A percentile compares a stretch with the other conserved stretches of the same genome.
Evolutionary conservation across 768 basidiomycete species (phyloP).

Genomic region (Dioszegia aurantiaca): DNA sequence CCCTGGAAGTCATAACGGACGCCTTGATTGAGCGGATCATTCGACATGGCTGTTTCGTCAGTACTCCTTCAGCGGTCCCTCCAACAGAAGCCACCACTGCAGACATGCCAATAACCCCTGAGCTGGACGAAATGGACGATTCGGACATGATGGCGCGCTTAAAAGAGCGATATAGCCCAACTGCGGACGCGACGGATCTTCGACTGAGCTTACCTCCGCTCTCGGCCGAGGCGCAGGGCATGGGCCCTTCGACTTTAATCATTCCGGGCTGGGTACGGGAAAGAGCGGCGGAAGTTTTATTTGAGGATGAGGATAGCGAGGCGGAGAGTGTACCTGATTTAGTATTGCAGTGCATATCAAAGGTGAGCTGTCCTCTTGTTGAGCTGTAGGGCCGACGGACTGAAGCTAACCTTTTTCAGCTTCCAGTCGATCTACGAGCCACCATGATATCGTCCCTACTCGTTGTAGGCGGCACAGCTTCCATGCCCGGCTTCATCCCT

Average conservation of each 20-base stretch:
- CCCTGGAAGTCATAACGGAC: slow-evolving; percentile 75
- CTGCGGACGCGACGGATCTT: slow-evolving; percentile 22
- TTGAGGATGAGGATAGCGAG: slow-evolving; percentile 70
- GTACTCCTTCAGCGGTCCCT: slow-evolving; percentile 40
- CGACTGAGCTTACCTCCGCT: slow-evolving; percentile 7
- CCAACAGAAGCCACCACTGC: slow-evolving; percentile 1
- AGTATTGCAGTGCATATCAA: slow-evolving; percentile 73
- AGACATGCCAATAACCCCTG: not conserved
- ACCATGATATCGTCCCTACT: slow-evolving; percentile 80
- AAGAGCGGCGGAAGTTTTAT: slow-evolving; percentile 82
- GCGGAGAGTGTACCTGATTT: slow-evolving; percentile 81
- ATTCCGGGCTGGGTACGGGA: slow-evolving; percentile 96
- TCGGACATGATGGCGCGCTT: slow-evolving; percentile 6
- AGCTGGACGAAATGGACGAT: slow-evolving; percentile 13
- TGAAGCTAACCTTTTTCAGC: slow-evolving; percentile 55
- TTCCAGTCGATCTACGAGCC: slow-evolving; percentile 83
- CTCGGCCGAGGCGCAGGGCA: slow-evolving; percentile 33
- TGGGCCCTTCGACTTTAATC: slow-evolving; percentile 71
- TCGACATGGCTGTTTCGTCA: slow-evolving; percentile 84
- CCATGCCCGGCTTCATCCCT: slow-evolving; percentile 88
- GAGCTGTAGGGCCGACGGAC: slow-evolving; percentile 16
- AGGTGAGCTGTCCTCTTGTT: no score
- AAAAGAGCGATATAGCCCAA: slow-evolving; percentile 15
- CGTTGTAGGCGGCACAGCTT: slow-evolving; percentile 81
- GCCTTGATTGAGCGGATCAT: slow-evolving; percentile 84